These are phyloP conservation scores for Davidsoniella australis DNA, from an alignment of 2,329 filamentous ascomycete species.

Conservation along the genomic window DNA sequence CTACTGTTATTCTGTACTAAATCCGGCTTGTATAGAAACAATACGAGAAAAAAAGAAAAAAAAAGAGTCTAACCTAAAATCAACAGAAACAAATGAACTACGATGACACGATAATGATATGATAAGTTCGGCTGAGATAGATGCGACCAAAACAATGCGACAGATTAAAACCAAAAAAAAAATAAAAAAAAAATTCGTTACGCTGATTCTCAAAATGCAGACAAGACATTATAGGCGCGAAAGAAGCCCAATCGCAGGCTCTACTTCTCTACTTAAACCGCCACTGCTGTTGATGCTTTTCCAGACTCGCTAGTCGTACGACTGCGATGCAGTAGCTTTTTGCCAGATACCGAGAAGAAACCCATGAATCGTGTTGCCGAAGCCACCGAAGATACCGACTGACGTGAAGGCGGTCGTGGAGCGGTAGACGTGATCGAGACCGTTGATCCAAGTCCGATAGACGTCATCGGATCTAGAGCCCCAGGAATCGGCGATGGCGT, in stretches of 20 bases:
- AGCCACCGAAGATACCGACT: slow-evolving; percentile 1
- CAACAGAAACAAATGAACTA: no score
- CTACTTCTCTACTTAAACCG: background rate
- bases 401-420: background rate
- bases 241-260: background rate
- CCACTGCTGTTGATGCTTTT: background rate
- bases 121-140: no score
- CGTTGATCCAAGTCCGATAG: background rate
- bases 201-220: no score
- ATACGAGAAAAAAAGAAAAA: no score
- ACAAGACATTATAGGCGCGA: background rate
- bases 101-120: no score
- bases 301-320: background rate
- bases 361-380: background rate
- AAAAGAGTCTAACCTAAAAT: no score
- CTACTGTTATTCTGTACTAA: no score
- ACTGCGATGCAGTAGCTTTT: background rate
- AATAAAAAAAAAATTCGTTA: background rate
- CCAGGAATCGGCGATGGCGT: no score
- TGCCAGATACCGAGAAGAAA: background rate
- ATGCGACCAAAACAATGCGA: background rate
- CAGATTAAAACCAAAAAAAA: background rate
- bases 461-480: background rate
- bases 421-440: background rate
- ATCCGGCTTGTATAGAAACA: no score